Evolutionary conservation across 2,329 filamentous ascomycete species (phyloP), one percentile per base, ranked within the genome.

Genomic region (Gyromitra esculenta): DNA sequence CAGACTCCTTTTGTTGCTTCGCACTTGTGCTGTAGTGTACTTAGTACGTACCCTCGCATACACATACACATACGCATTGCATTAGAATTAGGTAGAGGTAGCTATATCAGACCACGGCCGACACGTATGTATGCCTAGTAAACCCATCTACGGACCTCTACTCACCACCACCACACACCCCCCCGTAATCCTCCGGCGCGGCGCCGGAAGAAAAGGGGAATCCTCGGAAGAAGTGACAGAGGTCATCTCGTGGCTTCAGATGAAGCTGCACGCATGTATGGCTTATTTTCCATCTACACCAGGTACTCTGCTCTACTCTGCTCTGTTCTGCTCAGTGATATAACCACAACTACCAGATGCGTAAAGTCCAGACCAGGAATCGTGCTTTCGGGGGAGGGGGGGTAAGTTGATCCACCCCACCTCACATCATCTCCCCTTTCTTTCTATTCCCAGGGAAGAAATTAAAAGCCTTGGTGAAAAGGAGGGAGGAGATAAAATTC

Each of bases 71-170:
- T 62, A 54, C 56, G 71, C 64, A 68, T 68, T 74, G 64, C 56
- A 68, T 67, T 67, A 68, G 25, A 31, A 31, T 31, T 31, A 31
- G 25, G 25, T 31, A 31, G 54, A 65, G 60, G 65, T 59, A 39
- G 2, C 21, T 62, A 70, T 50, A 54, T 72, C 69, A 74, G 57
- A 74, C 65, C 45, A 48, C 65, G 65, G 63, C 59, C 64, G 72
- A 74, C 72, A 75, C 64, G 72, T 75, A 75, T 69, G 65, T 75
- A 57, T 31, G 59, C 25, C 25, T 69, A 68, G 39, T 45, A 45
- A 35, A 11, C 56, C n/a, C 13, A 8, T 37, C 45, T 68, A 54
- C 54, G 21, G 57, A 54, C 37, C 57, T 9, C 35, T 37, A 63
- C 65, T 31, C 25, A 31, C 3, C 25, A 31, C 25, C 25, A 25